Base-by-base conservation (phyloP, 1,139 yeast species). In the Hanseniaspora uvarum region DNA sequence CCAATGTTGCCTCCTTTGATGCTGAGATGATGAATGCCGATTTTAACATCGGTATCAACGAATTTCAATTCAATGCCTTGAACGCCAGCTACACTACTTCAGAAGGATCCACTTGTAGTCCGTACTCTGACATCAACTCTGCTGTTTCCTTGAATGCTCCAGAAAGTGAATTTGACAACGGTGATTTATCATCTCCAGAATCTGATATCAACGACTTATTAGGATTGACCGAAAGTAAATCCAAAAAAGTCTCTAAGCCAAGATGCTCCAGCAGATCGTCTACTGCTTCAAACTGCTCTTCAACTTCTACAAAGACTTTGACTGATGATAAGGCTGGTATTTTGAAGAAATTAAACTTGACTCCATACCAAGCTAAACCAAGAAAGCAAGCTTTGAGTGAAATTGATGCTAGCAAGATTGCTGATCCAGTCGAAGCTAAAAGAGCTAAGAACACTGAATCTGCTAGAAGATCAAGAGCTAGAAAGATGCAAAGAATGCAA, bases 381-480 rank as follows among this genome's bases (percentile, higher is more conserved):
- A 76, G 79, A 60, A 55, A 80, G 57, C 62, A 72, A 43, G 83
- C 86, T 16, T 76, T 88, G 66, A 75, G 78, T 58, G 95, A 95
- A 14, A 75, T 85, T 55, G 73, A 74, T 56, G 70, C 81, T 54
- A 77, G 77, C 38, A 73, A 74, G 38, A 72, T 75, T 37, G 68
- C 67, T 53, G 95, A 88, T 69, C 80, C 83, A 23, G 78, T 77
- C 56, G 78, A 87, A 53, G 66, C 86, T 64, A 86, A 89, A 68
- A 81, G 98, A 64, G 96, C 96, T 41, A 81, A 89, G 68, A 89
- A 89, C 75, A 89, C 97, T 24, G 96, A 88, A 68, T 96, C 97
- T 58, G 97, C 97, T 16, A 81, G 97, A 69, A 78, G 96, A 66
- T 87, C 96, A 45, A 78, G 97, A 62, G 95, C 95, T 41, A 81